These are phyloP conservation scores for Phytophthora meadii DNA, from an alignment of 352 stramenopile species.

Conservation along the genomic window DNA sequence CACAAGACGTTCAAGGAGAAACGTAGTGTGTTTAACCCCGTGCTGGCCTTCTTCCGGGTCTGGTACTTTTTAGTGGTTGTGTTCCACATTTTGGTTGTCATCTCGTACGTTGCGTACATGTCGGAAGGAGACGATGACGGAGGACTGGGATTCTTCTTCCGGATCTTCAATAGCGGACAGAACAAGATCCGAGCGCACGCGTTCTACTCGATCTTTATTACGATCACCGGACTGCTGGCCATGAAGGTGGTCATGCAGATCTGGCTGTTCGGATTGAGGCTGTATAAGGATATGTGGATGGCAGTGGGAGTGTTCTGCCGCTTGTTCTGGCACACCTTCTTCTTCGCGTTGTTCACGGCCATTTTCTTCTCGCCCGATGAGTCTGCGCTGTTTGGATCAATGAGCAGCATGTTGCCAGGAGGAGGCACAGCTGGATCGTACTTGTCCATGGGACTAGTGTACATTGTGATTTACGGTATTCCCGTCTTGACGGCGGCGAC, in stretches of 20 bases:
- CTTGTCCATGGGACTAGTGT: constrained; percentile 66
- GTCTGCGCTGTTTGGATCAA: constrained; percentile 48
- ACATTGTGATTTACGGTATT: constrained; percentile 65
- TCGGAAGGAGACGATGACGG: constrained; percentile 51
- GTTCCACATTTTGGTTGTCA: constrained; percentile 72
- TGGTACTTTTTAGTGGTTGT: constrained; percentile 85
- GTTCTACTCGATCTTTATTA: constrained; percentile 76
- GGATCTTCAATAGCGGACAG: constrained; percentile 60
- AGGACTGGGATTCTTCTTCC: constrained; percentile 68
- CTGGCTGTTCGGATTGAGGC: constrained; percentile 71
- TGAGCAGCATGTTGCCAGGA: constrained; percentile 52
- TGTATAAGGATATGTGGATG: constrained; percentile 76
- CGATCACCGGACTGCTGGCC: constrained; percentile 56
- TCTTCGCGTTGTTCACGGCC: constrained; percentile 71
- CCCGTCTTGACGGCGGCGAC: constrained; percentile 57
- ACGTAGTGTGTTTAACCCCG: constrained; percentile 84
- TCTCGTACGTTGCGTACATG: constrained; percentile 79
- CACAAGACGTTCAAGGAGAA: constrained; percentile 91
- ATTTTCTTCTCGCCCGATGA: constrained; percentile 71
- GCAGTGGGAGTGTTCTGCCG: constrained; percentile 68
- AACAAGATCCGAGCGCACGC: constrained; percentile 72
- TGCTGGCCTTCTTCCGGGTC: constrained; percentile 84
- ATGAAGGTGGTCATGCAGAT: constrained; percentile 80
- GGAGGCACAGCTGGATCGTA: constrained; percentile 62
- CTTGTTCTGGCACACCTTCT: constrained; percentile 77